Evolutionary conservation across 805 yeast genomes (phyloP).

Genomic region (Ogataea pilisensis): DNA sequence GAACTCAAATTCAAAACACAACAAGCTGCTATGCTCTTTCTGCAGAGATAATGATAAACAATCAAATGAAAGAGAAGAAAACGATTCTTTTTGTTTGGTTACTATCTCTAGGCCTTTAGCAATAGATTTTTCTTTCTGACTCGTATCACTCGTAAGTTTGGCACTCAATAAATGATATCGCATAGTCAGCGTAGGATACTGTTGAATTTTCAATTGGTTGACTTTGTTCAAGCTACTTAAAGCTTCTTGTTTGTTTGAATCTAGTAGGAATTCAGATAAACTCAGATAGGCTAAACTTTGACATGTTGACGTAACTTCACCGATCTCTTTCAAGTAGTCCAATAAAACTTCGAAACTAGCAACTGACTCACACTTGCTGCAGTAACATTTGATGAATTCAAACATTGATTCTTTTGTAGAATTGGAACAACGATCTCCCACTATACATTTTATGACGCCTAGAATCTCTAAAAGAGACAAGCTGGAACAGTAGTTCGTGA

Average conservation of each 20-base stretch:
- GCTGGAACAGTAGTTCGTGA: neutral
- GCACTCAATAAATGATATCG: constrained; percentile 12
- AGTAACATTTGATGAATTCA: constrained; percentile 6
- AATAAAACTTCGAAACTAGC: constrained; percentile 6
- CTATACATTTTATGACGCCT: neutral
- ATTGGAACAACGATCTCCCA: neutral
- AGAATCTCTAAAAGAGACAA: neutral
- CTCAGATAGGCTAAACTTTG: constrained; percentile 10
- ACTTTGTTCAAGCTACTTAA: constrained; percentile 8
- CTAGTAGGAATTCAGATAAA: constrained; percentile 8
- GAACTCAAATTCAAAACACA: constrained; percentile 2
- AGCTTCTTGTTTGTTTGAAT: constrained; percentile 3
- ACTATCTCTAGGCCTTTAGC: constrained; percentile 12
- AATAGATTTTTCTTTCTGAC: constrained; percentile 10
- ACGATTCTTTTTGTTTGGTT: neutral
- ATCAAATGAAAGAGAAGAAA: neutral
- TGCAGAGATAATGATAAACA: too few species aligned
- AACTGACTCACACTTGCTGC: constrained; percentile 3
- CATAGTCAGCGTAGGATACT: constrained; percentile 6
- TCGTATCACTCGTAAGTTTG: constrained; percentile 3
- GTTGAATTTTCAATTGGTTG: constrained; percentile 12
- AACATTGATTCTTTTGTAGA: constrained; percentile 1
- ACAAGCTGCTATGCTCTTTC: neutral
- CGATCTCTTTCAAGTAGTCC: constrained; percentile 7
- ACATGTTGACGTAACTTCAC: constrained; percentile 9